Evolutionary conservation across 495 filamentous ascomycete genomes (phyloP).

Genomic region (Immersiella caudata): DNA sequence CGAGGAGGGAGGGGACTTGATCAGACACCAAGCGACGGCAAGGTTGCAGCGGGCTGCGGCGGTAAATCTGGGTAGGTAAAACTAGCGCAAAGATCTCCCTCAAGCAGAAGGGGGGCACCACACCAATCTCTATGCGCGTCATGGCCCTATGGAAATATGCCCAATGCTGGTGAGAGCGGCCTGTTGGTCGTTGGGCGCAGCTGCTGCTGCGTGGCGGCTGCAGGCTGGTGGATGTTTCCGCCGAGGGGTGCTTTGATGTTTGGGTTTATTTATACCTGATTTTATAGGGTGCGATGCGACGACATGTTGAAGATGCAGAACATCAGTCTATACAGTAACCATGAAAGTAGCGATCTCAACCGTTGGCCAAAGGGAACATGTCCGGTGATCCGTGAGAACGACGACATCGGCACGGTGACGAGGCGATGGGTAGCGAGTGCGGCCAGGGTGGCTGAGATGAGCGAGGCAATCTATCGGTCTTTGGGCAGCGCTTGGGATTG

Average conservation of each 20-base stretch:
- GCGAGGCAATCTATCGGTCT: background rate
- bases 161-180: background rate
- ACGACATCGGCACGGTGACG: background rate
- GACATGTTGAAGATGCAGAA: too few species aligned
- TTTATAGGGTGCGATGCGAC: background rate
- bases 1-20: background rate
- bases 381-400: background rate
- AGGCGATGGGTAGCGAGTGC: conserved; percentile 1
- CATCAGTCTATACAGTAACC: too few species aligned
- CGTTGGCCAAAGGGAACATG: background rate
- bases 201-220: conserved; percentile 12
- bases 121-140: conserved; percentile 9
- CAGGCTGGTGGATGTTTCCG: background rate
- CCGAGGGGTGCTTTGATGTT: background rate
- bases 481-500: background rate
- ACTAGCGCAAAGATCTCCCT: background rate
- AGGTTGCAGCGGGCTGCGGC: background rate
- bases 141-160: conserved; percentile 17
- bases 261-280: background rate
- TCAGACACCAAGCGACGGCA: background rate
- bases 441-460: conserved; percentile 1
- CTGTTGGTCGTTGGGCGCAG: background rate
- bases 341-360: too few species aligned
- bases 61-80: background rate
- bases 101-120: background rate